Conservation (phyloP, 2,329 filamentous ascomycete genomes). For the Helicocarpus griseus region DNA sequence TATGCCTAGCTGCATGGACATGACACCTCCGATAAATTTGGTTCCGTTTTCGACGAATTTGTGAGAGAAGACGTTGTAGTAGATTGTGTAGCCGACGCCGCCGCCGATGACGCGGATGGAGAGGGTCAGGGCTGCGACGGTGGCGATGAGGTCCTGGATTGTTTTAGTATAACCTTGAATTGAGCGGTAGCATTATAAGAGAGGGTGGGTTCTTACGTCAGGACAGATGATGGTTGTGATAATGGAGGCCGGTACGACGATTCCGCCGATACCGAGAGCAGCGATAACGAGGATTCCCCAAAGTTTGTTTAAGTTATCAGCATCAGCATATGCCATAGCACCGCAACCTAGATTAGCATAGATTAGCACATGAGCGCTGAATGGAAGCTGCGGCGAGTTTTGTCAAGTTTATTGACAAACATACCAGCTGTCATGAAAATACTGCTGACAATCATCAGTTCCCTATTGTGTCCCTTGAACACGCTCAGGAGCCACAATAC, state of each 20-base stretch:
- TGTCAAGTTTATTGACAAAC: constrained; percentile 9
- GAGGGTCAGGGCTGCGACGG: constrained; percentile 57
- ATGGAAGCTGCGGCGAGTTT: too few species aligned
- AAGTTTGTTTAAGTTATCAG: constrained; percentile 45
- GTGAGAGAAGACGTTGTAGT: constrained; percentile 43
- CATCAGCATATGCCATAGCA: constrained; percentile 40
- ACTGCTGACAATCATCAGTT: constrained; percentile 50
- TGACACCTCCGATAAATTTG: constrained; percentile 42
- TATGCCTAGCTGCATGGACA: constrained; percentile 42
- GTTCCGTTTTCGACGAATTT: constrained; percentile 38
- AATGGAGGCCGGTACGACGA: constrained; percentile 58
- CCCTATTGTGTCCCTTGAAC: constrained; percentile 49
- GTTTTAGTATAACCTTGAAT: not conserved
- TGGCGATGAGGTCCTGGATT: constrained; percentile 52
- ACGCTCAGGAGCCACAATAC: constrained; percentile 49
- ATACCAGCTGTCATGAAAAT: constrained; percentile 55
- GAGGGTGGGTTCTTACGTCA: constrained; percentile 33
- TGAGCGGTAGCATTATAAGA: not conserved
- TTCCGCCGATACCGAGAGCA: constrained; percentile 56
- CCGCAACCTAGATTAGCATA: constrained; percentile 37
- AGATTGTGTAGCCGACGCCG: constrained; percentile 52
- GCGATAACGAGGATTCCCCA: constrained; percentile 53
- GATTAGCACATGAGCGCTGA: too few species aligned
- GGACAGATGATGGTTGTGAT: constrained; percentile 62
- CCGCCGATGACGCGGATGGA: constrained; percentile 61